Evolutionary conservation across 164 flowering plant genomes (phyloP).

Genomic region (Houttuynia cordata): DNA sequence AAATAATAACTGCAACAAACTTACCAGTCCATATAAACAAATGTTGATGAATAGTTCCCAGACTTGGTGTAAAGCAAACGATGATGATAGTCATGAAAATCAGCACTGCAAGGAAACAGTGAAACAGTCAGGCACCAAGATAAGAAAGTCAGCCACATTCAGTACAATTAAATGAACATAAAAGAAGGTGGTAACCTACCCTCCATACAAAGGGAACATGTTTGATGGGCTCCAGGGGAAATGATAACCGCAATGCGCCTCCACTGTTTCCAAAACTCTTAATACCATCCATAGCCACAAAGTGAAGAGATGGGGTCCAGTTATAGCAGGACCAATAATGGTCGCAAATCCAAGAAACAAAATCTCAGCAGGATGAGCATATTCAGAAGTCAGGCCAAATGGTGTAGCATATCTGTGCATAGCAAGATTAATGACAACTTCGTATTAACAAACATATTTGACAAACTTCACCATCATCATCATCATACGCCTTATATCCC

Average conservation of each 20-base stretch:
- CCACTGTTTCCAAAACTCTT: slow-evolving; percentile 95
- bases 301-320: slow-evolving; percentile 93
- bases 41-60: slow-evolving; percentile 95
- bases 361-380: slow-evolving; percentile 99
- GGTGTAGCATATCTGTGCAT: slow-evolving; percentile 85
- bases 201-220: slow-evolving; percentile 82
- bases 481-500: too few species aligned
- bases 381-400: slow-evolving; percentile 96
- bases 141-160: not conserved
- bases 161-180: not conserved
- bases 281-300: slow-evolving; percentile 94
- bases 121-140: slow-evolving; percentile 5
- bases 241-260: slow-evolving; percentile 98
- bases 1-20: slow-evolving; percentile 5
- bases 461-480: too few species aligned
- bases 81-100: slow-evolving; percentile 98
- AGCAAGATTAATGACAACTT: not conserved
- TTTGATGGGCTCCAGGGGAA: slow-evolving; percentile 97
- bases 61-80: slow-evolving; percentile 92
- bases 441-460: too few species aligned
- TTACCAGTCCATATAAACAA: slow-evolving; percentile 94
- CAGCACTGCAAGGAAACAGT: slow-evolving; percentile 46
- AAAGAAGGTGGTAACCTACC: slow-evolving; percentile 35
- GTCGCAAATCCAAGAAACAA: slow-evolving; percentile 97
- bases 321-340: slow-evolving; percentile 88